Base-by-base conservation (phyloP, 345 rosid species). In the Cardiospermum halicacabum region DNA sequence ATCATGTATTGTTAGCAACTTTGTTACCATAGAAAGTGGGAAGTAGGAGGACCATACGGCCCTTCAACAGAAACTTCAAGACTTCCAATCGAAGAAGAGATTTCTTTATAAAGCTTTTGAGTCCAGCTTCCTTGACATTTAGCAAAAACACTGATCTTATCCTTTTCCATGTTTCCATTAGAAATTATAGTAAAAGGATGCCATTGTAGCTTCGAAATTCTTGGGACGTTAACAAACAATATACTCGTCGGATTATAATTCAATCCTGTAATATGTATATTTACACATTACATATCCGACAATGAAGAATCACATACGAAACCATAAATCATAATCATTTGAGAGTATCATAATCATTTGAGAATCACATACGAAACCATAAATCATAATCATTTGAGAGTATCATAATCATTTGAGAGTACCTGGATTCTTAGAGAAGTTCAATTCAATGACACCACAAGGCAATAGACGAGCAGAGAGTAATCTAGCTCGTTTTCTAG, bases 21-120 rank as follows among this genome's bases (percentile, higher is more conserved):
- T n/a, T n/a, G n/a, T 8, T 51, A 74, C 83, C 89, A 83, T 43
- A 75, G 73, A 67, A 85, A 74, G 53, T 78, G 60, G 51, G 79
- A 66, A 45, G 86, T 74, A 40, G 70, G 72, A 60, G 92, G 95
- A 22, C 92, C 91, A 72, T 85, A 85, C 27, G 95, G 91, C 36
- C 95, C 91, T 80, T 85, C 91, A 62, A 84, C 81, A 7, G 96
- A 80, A 37, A 86, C 80, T 51, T 82, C 69, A 10, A 88, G 82
- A 72, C 73, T 82, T 56, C 74, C 81, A 0, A 71, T 0, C 10
- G 84, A 62, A 55, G 83, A 81, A 66, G 80, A 66, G 11, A 82
- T 69, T 27, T 79, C 70, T 4, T 55, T 61, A 64, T 74, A 78
- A 5, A 84, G 84, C 67, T 80, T 78, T 31, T 70, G 48, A 30